These are phyloP conservation scores for Galeopsis tetrahit DNA, from an alignment of 257 asterid species.

Conservation along the genomic window DNA sequence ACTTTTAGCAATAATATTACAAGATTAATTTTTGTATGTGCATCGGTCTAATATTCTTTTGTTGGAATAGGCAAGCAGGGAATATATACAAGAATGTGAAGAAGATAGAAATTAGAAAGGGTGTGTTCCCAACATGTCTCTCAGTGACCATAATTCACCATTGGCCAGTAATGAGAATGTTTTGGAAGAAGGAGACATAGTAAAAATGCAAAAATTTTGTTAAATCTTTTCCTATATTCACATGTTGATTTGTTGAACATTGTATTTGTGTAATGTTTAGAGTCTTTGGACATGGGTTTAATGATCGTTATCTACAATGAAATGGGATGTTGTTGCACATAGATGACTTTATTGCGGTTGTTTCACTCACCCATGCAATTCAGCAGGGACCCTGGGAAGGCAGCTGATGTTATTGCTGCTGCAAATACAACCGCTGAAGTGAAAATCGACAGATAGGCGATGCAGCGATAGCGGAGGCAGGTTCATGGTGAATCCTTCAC, in stretches of 20 bases:
- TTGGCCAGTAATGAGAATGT: conserved; percentile 73
- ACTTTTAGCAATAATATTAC: background rate
- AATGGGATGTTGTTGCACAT: conserved; percentile 98
- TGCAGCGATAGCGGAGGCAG: too few relatives aligned
- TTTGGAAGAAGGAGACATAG: conserved; percentile 72
- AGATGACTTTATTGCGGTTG: conserved; percentile 93
- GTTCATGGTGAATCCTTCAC: too few relatives aligned
- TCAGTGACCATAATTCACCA: conserved; percentile 90
- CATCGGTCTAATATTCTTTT: background rate
- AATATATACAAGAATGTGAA: conserved; percentile 90
- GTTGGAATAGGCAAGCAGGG: conserved; percentile 69
- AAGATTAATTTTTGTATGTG: background rate
- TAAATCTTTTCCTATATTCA: background rate
- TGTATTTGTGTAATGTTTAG: background rate
- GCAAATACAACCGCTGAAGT: conserved; percentile 97
- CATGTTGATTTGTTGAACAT: background rate
- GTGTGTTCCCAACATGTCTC: conserved; percentile 94
- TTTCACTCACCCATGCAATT: conserved; percentile 84
- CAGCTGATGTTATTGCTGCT: conserved; percentile 94
- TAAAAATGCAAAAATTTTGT: conserved; percentile 67
- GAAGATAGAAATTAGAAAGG: conserved; percentile 91
- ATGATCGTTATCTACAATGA: conserved; percentile 59
- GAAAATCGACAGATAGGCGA: too few relatives aligned
- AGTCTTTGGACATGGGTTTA: conserved; percentile 21
- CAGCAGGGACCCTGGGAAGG: conserved; percentile 90